Conservation (phyloP, 106 monocot genomes). For the Cymbidium sinense region DNA sequence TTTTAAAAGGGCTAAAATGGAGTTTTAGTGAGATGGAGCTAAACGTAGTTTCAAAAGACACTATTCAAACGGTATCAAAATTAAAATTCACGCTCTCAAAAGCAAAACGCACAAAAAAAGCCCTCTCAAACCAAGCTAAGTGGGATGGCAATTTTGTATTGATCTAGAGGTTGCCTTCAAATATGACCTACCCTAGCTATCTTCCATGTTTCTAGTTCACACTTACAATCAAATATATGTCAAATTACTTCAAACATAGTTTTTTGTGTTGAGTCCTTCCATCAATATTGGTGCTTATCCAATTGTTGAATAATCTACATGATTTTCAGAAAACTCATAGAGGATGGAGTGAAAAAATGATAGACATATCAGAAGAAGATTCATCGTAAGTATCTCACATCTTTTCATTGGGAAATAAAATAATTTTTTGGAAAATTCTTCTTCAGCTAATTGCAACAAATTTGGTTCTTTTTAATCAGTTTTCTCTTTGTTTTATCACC, state of each 20-base stretch:
- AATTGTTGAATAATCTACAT: background rate
- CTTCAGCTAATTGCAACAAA: background rate
- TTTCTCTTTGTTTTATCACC: slow-evolving; percentile 86
- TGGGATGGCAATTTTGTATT: too few species aligned
- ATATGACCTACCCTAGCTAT: background rate
- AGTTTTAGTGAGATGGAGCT: too few species aligned
- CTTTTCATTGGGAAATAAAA: background rate
- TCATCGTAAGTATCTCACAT: slow-evolving; percentile 41
- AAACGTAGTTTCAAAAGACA: too few species aligned
- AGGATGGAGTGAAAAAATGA: slow-evolving; percentile 98
- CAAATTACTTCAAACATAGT: background rate
- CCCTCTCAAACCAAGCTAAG: too few species aligned
- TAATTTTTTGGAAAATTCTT: background rate
- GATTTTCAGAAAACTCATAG: slow-evolving; percentile 64
- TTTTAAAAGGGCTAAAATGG: too few species aligned
- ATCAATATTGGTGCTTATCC: background rate
- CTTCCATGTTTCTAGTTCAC: background rate
- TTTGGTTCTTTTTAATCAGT: slow-evolving; percentile 19
- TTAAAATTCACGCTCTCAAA: too few species aligned
- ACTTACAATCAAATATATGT: background rate
- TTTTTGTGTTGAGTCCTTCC: background rate
- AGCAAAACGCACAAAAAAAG: too few species aligned
- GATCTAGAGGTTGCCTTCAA: background rate
- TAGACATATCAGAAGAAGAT: slow-evolving; percentile 79
- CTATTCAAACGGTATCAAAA: too few species aligned